Evolutionary conservation across 495 filamentous ascomycete genomes (phyloP), one percentile per base, ranked within the genome.

Genomic region (Neurospora africana): DNA sequence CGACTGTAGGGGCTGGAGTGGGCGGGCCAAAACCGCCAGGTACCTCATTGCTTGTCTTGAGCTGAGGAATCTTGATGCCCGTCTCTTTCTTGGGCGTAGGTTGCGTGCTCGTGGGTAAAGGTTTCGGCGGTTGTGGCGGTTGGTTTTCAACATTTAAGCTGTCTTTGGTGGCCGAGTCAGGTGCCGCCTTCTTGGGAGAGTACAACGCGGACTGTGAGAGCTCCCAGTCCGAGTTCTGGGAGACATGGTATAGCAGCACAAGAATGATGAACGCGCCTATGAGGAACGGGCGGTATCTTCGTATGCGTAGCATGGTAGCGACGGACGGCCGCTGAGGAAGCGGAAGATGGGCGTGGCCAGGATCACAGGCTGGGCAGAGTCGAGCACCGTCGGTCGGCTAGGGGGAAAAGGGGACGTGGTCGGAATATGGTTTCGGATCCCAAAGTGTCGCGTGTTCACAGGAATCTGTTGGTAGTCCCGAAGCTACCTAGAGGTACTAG

Each of bases 251-350:
- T 27, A 95, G 80, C 19, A 89, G 81, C 58, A 93, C 81, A 37
- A 90, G 80, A 68, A 90, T 80, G 68, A 92, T 79, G 69, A 88
- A 85, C 67, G 92, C 89, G 77, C 92, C 90, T 75, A 92, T 81
- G 68, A 94, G 78, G 73, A 92, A 90, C 68, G 90, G 84, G 70
- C 93, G 89, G 76, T 93, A 95, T 81, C 92, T 86, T 69, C 93
- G 90, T 74, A 91, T 80, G 44, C 92, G 91, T 72, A 92, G 82
- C 93, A 95, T 94, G 68, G 75, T 82, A 79, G 70, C 30, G 30
- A 30, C n/a, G 68, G 30, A 21, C 17, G 58, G 33, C 61, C 36
- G 36, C 53, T 30, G 13, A 33, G 27, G 27, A 19, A 61, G 53
- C 7, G 53, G 53, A 61, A 61, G 53, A 33, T 61, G 53, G 53